A percentile compares a stretch with the other conserved stretches of the same genome.
Conservation (phyloP, 148 eudicot genomes). For the Rhododendron williamsianum region DNA sequence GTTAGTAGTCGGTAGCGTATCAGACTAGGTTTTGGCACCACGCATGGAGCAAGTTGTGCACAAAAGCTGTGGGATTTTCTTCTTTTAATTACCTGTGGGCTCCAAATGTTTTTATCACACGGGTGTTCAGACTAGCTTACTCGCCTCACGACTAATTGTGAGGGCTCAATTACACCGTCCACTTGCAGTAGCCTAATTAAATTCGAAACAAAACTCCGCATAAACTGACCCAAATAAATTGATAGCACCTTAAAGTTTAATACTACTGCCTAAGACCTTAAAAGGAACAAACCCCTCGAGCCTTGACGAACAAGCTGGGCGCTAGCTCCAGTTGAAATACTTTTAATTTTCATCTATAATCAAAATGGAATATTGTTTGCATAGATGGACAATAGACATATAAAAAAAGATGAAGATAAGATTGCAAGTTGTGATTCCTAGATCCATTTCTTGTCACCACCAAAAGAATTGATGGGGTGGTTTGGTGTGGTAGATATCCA, state of each 20-base stretch:
- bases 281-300: too few relatives aligned
- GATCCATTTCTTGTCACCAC: neutral
- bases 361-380: neutral
- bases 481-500: neutral
- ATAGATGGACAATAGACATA: neutral
- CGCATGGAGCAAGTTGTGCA: neutral
- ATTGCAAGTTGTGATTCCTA: neutral
- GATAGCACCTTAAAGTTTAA: too few relatives aligned
- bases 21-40: neutral
- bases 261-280: too few relatives aligned
- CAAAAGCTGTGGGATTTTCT: neutral
- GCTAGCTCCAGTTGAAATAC: neutral
- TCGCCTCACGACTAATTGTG: fast-evolving
- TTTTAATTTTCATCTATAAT: neutral
- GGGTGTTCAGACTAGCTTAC: too few relatives aligned
- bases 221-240: too few relatives aligned
- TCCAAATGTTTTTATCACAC: too few relatives aligned
- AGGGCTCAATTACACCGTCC: too few relatives aligned
- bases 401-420: neutral
- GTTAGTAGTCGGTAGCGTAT: neutral
- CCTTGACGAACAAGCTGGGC: too few relatives aligned
- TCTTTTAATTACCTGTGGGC: neutral
- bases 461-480: neutral
- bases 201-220: too few relatives aligned
- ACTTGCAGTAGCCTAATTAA: too few relatives aligned